These are phyloP conservation scores for Cladosporium halotolerans DNA, from an alignment of 2,329 filamentous ascomycete genomes.

Conservation along the genomic window DNA sequence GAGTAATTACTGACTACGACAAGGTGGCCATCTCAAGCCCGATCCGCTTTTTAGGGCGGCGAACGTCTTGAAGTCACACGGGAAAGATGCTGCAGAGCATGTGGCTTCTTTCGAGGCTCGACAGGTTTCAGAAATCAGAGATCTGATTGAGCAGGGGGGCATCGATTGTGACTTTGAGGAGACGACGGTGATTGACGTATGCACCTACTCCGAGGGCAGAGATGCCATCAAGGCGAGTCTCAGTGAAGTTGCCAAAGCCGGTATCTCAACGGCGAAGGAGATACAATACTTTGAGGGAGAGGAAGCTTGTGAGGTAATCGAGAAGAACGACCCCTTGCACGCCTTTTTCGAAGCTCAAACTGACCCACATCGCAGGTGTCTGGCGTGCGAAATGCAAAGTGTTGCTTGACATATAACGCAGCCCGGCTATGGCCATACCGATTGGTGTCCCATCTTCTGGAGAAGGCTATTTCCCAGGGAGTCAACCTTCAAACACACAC, in stretches of 20 bases:
- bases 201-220: constrained; percentile 23
- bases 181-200: constrained; percentile 33
- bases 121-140: constrained; percentile 26
- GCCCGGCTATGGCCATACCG: constrained; percentile 74
- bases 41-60: constrained; percentile 28
- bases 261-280: not conserved
- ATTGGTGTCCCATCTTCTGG: constrained; percentile 63
- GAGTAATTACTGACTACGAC: too few relatives aligned
- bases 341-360: not conserved
- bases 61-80: constrained; percentile 19
- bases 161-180: constrained; percentile 41
- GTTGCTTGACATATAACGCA: constrained; percentile 42
- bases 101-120: constrained; percentile 25
- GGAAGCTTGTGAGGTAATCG: too few relatives aligned
- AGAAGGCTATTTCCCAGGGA: constrained; percentile 45
- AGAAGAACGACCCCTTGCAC: too few relatives aligned
- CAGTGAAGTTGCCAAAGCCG: not conserved
- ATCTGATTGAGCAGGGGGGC: constrained; percentile 27
- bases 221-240: not conserved
- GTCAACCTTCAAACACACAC: constrained; percentile 72
- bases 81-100: constrained; percentile 24
- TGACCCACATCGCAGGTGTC: constrained; percentile 24
- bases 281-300: not conserved
- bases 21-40: constrained; percentile 31
- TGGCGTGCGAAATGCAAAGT: constrained; percentile 34